Evolutionary conservation across 139 green algal genomes (phyloP).

Genomic region (Tetraselmis chui): DNA sequence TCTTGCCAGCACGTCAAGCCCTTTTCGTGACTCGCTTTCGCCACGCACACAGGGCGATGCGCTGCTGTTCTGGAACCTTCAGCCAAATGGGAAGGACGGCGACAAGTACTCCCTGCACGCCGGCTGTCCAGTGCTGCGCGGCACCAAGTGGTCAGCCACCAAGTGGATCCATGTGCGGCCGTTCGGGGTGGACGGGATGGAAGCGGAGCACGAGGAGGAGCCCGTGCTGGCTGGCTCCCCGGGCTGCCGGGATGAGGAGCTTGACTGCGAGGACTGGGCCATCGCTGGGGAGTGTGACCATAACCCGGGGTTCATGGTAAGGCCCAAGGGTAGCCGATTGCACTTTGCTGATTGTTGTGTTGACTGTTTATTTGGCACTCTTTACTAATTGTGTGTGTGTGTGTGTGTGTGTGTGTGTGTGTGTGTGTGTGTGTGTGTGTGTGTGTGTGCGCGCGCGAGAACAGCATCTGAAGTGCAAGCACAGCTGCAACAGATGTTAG

Average conservation of each 20-base stretch:
- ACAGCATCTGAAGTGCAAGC: no score
- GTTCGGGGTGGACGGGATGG: neutral
- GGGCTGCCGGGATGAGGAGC: neutral
- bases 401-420: no score
- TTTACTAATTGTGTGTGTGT: no score
- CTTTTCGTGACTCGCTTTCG: no score
- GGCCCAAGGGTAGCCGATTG: no score
- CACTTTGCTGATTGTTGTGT: no score
- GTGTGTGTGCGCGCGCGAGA: no score
- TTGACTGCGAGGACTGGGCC: neutral
- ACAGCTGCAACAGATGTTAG: no score
- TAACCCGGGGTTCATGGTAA: neutral
- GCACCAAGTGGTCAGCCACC: neutral
- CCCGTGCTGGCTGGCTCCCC: neutral
- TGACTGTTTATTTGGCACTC: no score
- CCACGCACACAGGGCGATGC: neutral
- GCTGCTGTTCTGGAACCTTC: neutral
- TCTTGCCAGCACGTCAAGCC: no score
- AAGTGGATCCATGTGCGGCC: neutral
- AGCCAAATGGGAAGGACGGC: neutral
- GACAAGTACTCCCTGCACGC: neutral
- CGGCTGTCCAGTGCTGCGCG: neutral
- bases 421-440: no score
- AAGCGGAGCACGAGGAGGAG: no score
- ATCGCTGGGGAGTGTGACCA: neutral